These are phyloP conservation scores for Balamuthia mandrillaris DNA, from an alignment of 208 protist genomes.

Conservation along the genomic window DNA sequence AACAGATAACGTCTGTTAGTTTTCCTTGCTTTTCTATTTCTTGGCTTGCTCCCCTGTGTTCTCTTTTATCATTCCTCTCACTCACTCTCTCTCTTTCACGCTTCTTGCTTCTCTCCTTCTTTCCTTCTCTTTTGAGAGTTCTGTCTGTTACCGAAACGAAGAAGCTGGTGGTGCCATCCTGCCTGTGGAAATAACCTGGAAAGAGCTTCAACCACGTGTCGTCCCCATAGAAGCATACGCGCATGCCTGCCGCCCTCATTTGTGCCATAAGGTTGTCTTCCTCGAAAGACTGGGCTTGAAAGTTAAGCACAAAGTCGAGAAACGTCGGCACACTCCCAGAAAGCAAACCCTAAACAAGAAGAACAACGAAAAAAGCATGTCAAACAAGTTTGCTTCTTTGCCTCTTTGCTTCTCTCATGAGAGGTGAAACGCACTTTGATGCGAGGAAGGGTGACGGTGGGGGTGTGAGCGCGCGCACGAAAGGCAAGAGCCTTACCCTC, in stretches of 20 bases:
- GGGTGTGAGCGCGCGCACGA: too few species aligned
- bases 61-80: neutral
- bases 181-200: neutral
- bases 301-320: slow-evolving; percentile 37
- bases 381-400: too few species aligned
- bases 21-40: too few species aligned
- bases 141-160: too few species aligned
- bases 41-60: slow-evolving; percentile 29
- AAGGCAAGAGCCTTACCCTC: too few species aligned
- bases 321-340: slow-evolving; percentile 44
- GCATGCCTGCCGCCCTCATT: neutral
- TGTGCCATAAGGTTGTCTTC: slow-evolving; percentile 44
- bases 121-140: too few species aligned
- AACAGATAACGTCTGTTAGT: too few species aligned
- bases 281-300: neutral
- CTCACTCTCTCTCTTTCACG: too few species aligned
- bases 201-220: slow-evolving; percentile 55
- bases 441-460: neutral
- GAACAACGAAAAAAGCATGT: neutral
- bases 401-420: too few species aligned
- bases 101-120: too few species aligned
- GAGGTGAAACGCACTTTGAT: neutral
- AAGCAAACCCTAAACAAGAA: neutral
- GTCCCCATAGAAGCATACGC: slow-evolving; percentile 34
- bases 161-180: slow-evolving; percentile 45